These are phyloP conservation scores for Wolfiporia cocos DNA, from an alignment of 1,284 basidiomycete genomes.

Conservation along the genomic window DNA sequence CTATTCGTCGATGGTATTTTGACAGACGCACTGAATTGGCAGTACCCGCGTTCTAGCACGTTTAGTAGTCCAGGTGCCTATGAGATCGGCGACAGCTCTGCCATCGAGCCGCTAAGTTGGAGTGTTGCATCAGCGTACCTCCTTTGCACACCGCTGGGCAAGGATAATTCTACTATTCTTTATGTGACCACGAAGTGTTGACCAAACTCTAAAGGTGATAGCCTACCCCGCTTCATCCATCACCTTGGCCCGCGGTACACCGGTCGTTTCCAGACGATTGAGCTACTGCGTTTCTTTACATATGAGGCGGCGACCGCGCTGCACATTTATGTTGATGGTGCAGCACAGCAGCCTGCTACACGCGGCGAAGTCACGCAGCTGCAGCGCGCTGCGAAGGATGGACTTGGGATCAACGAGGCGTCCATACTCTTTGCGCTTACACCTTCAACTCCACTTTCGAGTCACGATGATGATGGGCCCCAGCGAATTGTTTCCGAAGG, in stretches of 20 bases:
- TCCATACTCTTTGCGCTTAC: constrained; percentile 47
- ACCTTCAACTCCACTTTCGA: constrained; percentile 21
- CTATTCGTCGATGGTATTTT: constrained; percentile 68
- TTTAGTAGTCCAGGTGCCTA: constrained; percentile 35
- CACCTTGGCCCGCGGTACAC: constrained; percentile 73
- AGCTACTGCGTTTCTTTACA: constrained; percentile 64
- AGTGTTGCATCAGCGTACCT: constrained; percentile 64
- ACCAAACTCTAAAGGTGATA: constrained; percentile 42
- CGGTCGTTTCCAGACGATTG: constrained; percentile 60
- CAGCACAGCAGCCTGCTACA: constrained; percentile 18
- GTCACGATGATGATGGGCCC: constrained; percentile 11
- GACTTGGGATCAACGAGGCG: constrained; percentile 38
- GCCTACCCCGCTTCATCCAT: constrained; percentile 63
- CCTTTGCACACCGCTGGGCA: constrained; percentile 55
- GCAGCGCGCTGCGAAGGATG: constrained; percentile 49
- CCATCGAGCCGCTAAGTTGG: constrained; percentile 49
- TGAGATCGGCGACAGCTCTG: constrained; percentile 44
- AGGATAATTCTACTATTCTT: constrained; percentile 11
- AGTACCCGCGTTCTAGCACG: constrained; percentile 49
- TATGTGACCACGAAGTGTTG: neutral
- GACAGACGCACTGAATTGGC: constrained; percentile 52
- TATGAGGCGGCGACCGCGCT: constrained; percentile 75
- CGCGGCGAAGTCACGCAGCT: constrained; percentile 30
- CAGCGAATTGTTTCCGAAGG: constrained; percentile 38
- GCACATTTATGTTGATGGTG: constrained; percentile 53